Conservation (phyloP, 805 yeast species). For the Cyberlindnera mrakii region DNA sequence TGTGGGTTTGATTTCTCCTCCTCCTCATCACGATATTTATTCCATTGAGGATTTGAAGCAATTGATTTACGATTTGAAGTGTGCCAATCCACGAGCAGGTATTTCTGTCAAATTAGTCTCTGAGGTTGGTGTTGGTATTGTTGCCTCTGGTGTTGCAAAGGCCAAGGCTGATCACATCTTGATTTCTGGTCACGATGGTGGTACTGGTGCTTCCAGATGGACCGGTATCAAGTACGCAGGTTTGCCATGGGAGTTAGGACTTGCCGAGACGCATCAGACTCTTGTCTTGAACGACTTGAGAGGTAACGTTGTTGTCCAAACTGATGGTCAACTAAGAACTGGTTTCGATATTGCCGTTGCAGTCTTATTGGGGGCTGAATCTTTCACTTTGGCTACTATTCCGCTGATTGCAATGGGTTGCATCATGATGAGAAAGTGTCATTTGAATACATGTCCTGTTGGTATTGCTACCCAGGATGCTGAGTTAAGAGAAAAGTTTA, state of each 20-base stretch:
- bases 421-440: conserved; percentile 94
- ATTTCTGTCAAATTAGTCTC: conserved; percentile 95
- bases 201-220: conserved; percentile 99
- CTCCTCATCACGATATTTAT: conserved; percentile 98
- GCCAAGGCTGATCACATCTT: conserved; percentile 97
- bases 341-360: conserved; percentile 98
- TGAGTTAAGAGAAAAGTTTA: conserved; percentile 80
- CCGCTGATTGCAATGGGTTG: conserved; percentile 98
- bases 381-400: conserved; percentile 96
- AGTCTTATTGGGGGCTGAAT: conserved; percentile 94
- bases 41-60: conserved; percentile 97
- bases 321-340: conserved; percentile 97
- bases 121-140: conserved; percentile 98
- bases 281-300: conserved; percentile 91
- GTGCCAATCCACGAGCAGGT: conserved; percentile 95
- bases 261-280: conserved; percentile 98
- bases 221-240: conserved; percentile 97
- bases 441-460: conserved; percentile 90
- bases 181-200: conserved; percentile 98
- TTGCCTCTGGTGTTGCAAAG: conserved; percentile 98
- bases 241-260: conserved; percentile 97
- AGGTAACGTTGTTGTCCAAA: conserved; percentile 92
- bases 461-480: conserved; percentile 99
- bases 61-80: conserved; percentile 90
- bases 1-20: conserved; percentile 95